These are phyloP conservation scores for Phytopythium litorale DNA, from an alignment of 352 stramenopile species.

Conservation along the genomic window DNA sequence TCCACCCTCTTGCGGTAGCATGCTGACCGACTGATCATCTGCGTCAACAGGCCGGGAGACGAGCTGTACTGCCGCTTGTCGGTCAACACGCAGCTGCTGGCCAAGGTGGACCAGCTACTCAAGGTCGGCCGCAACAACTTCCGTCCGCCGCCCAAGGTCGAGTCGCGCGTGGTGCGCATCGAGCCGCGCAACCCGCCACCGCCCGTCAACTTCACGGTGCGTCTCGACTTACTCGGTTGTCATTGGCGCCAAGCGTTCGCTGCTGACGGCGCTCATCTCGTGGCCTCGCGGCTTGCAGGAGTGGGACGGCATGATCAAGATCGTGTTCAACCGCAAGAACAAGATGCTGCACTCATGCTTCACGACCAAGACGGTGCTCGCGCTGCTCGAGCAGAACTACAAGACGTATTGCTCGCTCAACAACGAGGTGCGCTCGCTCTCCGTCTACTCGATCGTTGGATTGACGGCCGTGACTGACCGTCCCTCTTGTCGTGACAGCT, in stretches of 20 bases:
- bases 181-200: conserved; percentile 97
- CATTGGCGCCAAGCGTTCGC: background rate
- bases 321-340: conserved; percentile 99
- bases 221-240: conserved; percentile 3
- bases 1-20: background rate
- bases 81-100: conserved; percentile 98
- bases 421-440: conserved; percentile 44
- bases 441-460: background rate
- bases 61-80: conserved; percentile 98
- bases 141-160: conserved; percentile 95
- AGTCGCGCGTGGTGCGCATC: conserved; percentile 96
- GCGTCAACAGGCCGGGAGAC: conserved; percentile 84
- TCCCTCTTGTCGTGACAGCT: conserved; percentile 32
- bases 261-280: background rate
- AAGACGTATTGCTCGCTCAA: conserved; percentile 94
- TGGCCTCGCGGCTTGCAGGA: conserved; percentile 51
- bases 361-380: conserved; percentile 95
- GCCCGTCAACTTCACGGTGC: conserved; percentile 97
- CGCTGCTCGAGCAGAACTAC: conserved; percentile 96
- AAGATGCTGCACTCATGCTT: conserved; percentile 98
- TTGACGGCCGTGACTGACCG: conserved; percentile 1
- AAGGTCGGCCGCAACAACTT: conserved; percentile 99
- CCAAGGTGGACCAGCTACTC: conserved; percentile 98
- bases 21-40: background rate
- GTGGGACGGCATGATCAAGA: conserved; percentile 99